Conservation (phyloP, 2,329 filamentous ascomycete genomes). For the Verticillium klebahnii region DNA sequence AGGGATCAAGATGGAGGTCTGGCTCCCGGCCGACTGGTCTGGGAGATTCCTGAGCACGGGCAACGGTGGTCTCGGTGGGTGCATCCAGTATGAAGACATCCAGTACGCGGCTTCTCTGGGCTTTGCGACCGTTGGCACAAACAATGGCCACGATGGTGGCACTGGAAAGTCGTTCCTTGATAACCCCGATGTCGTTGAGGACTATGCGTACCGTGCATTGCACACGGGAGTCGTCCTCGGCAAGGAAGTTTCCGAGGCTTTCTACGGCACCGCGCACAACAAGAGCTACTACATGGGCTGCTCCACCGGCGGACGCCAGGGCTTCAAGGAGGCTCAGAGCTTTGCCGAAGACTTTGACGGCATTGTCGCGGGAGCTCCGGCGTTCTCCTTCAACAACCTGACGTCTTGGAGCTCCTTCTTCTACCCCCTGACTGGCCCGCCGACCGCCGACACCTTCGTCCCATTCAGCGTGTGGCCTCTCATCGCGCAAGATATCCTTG, state of each 20-base stretch:
- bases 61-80: conserved; percentile 43
- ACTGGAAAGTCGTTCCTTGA: conserved; percentile 23
- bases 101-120: conserved; percentile 35
- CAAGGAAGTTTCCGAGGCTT: conserved; percentile 37
- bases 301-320: conserved; percentile 50
- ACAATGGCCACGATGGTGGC: conserved; percentile 44
- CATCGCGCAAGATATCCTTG: conserved; percentile 14
- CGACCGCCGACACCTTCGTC: conserved; percentile 21
- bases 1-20: conserved; percentile 39
- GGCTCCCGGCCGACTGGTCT: conserved; percentile 40
- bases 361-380: conserved; percentile 42
- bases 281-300: conserved; percentile 48
- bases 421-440: conserved; percentile 34
- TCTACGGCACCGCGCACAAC: conserved; percentile 30
- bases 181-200: conserved; percentile 29
- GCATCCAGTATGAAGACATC: conserved; percentile 38
- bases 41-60: conserved; percentile 42
- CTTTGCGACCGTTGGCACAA: conserved; percentile 41
- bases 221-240: conserved; percentile 43
- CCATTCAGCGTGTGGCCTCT: conserved; percentile 17
- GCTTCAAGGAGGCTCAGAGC: conserved; percentile 38
- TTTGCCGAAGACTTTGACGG: conserved; percentile 48
- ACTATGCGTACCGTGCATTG: conserved; percentile 27
- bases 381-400: conserved; percentile 36
- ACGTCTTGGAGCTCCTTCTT: conserved; percentile 33